phyloP scores from a whole-genome alignment of 2,329 filamentous ascomycete genomes.

The Aciculosporium take region DNA sequence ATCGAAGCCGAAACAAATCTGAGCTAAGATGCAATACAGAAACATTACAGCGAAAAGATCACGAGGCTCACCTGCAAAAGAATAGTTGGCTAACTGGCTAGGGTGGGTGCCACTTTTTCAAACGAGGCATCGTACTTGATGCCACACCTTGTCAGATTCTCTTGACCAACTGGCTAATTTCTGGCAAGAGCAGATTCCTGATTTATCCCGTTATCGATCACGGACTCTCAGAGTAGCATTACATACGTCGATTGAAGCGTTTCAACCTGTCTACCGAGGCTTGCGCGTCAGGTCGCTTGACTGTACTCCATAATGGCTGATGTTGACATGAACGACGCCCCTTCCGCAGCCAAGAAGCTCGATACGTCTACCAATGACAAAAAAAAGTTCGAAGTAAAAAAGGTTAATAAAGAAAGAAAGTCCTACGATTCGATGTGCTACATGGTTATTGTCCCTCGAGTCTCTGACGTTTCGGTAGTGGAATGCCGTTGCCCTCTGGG shows the following conservation, averaged over 20 bases:
- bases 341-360: constrained; percentile 42
- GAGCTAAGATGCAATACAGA: not conserved
- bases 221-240: not conserved
- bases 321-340: constrained; percentile 89
- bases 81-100: not conserved
- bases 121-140: not conserved
- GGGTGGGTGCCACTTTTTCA: not conserved
- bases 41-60: not conserved
- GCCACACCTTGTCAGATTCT: not conserved
- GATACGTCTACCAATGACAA: constrained; percentile 41
- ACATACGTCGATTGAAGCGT: not conserved
- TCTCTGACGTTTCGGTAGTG: constrained; percentile 42
- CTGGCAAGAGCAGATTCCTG: not conserved
- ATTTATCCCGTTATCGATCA: not conserved
- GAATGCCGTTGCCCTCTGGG: constrained; percentile 97
- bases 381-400: constrained; percentile 98
- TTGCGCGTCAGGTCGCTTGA: not conserved
- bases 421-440: not conserved
- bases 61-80: not conserved
- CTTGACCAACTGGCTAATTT: not conserved
- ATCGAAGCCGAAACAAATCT: not conserved
- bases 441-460: not conserved
- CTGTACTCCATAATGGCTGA: constrained; percentile 62
- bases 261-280: not conserved
- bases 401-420: constrained; percentile 47